Base-by-base conservation (phyloP, 2,329 filamentous ascomycete species). In the Trichoderma atrobrunneum region DNA sequence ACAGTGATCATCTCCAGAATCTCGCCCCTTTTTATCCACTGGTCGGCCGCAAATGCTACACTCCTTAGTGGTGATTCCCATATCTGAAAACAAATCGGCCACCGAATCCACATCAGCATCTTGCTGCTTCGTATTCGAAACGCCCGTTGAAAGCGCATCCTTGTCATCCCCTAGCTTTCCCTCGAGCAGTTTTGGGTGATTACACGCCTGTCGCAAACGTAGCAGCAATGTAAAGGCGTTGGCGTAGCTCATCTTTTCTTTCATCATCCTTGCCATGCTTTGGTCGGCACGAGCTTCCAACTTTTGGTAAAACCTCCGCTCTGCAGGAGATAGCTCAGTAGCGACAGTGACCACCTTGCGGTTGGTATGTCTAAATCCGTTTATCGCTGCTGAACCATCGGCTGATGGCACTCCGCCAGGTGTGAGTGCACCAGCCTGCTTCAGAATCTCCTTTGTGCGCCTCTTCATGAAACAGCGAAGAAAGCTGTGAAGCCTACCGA, bases 381-480 rank as follows among this genome's bases (percentile, higher is more conserved):
- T 88, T 1, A 88, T 87, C 7, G 86, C 87, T 6, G 80, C 79
- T 70, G 83, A 81, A 16, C 88, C 89, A 63, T 87, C 85, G 5
- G 82, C 81, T 0, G 79, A 81, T 30, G 83, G 85, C 79, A 93
- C 93, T 67, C 92, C 90, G 48, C 93, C 93, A 30, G 92, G 91
- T 73, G 93, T 92, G 21, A 97, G 84, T 1, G 93, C 93, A 12
- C 93, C 93, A 12, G 93, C 93, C 76, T 94, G 88, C 82, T 96
- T 97, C 73, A 99, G 84, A n/a, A 99, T 93, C 26, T 97, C 94
- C 82, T 99, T 99, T 10, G 95, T 98, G 56, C 96, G 90, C n/a
- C 96, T 91, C 84, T 98, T 97, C 96, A 99, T 99, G 83, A 97
- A 97, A 70, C 94, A 95, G 70, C 93, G 92, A 5, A 99, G 85